A percentile compares a stretch with the other conserved stretches of the same genome.
Evolutionary conservation across 2,329 filamentous ascomycete species (phyloP).

Genomic region (Botrytis paeoniae): DNA sequence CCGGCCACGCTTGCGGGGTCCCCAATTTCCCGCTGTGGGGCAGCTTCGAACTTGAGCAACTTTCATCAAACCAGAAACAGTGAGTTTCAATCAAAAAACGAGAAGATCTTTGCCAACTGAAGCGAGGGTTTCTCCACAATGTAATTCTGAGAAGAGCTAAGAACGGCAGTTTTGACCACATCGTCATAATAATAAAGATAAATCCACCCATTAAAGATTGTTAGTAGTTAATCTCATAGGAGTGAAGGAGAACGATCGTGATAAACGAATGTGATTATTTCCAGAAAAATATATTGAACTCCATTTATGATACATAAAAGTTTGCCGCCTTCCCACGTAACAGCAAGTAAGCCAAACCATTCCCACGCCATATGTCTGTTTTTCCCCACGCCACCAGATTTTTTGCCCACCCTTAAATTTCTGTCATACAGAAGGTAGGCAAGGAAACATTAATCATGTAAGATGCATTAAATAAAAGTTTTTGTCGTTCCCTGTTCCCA

Average conservation of each 20-base stretch:
- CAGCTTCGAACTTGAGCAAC: neutral
- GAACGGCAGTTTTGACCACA: neutral
- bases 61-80: neutral
- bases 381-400: slow-evolving; percentile 25
- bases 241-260: neutral
- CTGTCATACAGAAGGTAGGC: slow-evolving; percentile 29
- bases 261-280: neutral
- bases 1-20: neutral
- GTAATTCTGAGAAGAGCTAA: neutral
- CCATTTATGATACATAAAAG: slow-evolving; percentile 38
- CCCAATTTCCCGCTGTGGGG: neutral
- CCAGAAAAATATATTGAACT: slow-evolving; percentile 28
- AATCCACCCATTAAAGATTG: neutral
- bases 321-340: slow-evolving; percentile 23
- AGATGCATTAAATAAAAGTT: slow-evolving; percentile 36
- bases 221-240: neutral
- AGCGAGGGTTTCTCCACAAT: neutral
- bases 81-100: neutral
- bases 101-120: neutral
- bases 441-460: slow-evolving; percentile 38
- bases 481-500: slow-evolving; percentile 27
- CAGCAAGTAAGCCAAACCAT: slow-evolving; percentile 33
- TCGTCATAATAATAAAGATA: neutral
- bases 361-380: slow-evolving; percentile 36
- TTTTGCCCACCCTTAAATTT: slow-evolving; percentile 26